Evolutionary conservation across 805 yeast genomes (phyloP), one percentile per base, ranked within the genome.

Genomic region (Danielia oregonensis): DNA sequence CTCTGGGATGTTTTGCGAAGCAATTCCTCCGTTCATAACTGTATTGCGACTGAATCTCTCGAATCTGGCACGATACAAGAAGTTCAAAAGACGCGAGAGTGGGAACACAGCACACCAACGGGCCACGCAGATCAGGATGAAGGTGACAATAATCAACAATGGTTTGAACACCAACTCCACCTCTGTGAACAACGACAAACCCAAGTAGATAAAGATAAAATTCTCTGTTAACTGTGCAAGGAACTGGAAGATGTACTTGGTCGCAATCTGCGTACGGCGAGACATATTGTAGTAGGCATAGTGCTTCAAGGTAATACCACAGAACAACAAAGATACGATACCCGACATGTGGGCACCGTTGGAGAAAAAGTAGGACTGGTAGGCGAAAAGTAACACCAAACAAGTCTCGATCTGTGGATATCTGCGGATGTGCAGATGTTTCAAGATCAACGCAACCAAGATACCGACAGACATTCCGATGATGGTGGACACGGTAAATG

Each of bases 301-400:
- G 61, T 94, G 97, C 59, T 91, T 93, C 57, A 93, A 67, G 1
- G 98, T 91, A 43, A 93, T 93, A 36, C 99, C 98, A 58, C 97
- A 91, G 65, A 93, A 93, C 46, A 93, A 65, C 46, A 93, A 69
- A 2, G 97, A 88, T 5, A 91, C 97, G 45, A 91, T 91, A 29
- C 99, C 99, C 5, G 97, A 89, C 98, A 93, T 93, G 58, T 94
- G 98, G 51, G 97, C 94, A 32, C 98, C 99, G 54, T 93, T 93
- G 27, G 97, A 89, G 61, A 93, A 93, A 68, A 93, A 93, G 61
- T 93, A 93, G 0, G 97, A 87, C 51, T 88, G 96, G 57, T 93
- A 93, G 12, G 97, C 97, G 56, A 89, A 80, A 47, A 93, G 64
- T 29, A 93, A 64, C 18, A 93, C 95, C 36, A 93, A 58, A 59